Evolutionary conservation across 805 yeast genomes (phyloP).

Genomic region (Lipomyces spencermartinsiae): DNA sequence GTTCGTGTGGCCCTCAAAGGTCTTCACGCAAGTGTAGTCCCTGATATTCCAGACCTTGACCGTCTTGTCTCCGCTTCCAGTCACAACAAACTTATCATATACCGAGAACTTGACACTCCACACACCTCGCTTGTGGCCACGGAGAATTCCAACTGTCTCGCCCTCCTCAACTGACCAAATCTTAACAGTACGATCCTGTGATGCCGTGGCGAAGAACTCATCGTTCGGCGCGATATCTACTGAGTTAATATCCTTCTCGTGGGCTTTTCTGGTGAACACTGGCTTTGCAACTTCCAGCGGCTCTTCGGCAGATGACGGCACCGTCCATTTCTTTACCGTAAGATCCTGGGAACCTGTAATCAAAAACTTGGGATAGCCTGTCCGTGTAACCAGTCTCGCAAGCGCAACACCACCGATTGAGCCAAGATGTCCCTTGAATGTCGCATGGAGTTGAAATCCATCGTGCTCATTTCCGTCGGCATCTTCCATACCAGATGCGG

Average conservation of each 20-base stretch:
- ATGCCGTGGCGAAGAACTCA: conserved; percentile 86
- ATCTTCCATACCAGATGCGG: conserved; percentile 40
- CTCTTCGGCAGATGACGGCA: conserved; percentile 52
- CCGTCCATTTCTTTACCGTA: conserved; percentile 84
- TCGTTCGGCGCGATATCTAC: conserved; percentile 92
- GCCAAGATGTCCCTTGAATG: conserved; percentile 85
- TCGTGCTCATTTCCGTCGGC: conserved; percentile 50
- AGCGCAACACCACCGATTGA: conserved; percentile 83
- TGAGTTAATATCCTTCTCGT: conserved; percentile 93
- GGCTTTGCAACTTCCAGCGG: conserved; percentile 52
- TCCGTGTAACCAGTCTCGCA: conserved; percentile 55
- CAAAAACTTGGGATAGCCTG: conserved; percentile 64
- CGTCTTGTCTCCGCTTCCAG: conserved; percentile 93
- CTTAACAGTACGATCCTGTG: conserved; percentile 90
- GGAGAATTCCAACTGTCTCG: conserved; percentile 80
- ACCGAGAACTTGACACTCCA: conserved; percentile 89
- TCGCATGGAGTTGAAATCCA: conserved; percentile 57
- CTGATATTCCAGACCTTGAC: conserved; percentile 85
- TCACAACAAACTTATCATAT: conserved; percentile 75
- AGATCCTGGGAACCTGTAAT: conserved; percentile 86
- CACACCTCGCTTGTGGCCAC: conserved; percentile 92
- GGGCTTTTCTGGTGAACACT: conserved; percentile 92
- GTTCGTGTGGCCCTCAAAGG: conserved; percentile 93
- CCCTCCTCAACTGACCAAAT: conserved; percentile 88
- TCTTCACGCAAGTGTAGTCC: conserved; percentile 75